phyloP scores from a whole-genome alignment of 306 rosid species.

The Carpinus viminea region DNA sequence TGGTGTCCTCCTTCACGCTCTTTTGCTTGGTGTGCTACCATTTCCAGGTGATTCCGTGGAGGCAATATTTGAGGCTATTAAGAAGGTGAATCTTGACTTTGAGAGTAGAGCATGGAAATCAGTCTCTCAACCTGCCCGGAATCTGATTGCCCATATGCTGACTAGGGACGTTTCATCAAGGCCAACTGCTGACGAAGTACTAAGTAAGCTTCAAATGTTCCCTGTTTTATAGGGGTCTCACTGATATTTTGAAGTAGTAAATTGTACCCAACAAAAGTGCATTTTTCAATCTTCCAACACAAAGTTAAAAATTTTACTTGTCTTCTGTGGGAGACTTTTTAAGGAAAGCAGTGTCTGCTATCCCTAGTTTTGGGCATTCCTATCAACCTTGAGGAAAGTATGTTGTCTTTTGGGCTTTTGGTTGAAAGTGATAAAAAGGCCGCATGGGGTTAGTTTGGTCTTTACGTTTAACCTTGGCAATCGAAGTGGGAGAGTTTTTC shows the following conservation, averaged over 20 bases:
- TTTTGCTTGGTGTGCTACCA: constrained; percentile 83
- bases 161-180: constrained; percentile 86
- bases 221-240: not conserved
- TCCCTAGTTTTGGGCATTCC: no score
- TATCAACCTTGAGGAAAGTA: not conserved
- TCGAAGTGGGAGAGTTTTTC: not conserved
- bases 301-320: not conserved
- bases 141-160: constrained; percentile 91
- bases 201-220: constrained; percentile 58
- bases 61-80: constrained; percentile 87
- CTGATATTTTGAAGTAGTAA: not conserved
- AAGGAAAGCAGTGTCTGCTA: no score
- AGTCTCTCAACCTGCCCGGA: constrained; percentile 82
- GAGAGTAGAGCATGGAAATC: constrained; percentile 76
- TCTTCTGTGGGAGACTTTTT: not conserved
- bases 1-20: constrained; percentile 86
- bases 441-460: not conserved
- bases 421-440: not conserved
- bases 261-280: not conserved
- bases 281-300: not conserved
- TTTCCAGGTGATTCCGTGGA: constrained; percentile 87
- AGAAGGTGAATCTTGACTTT: constrained; percentile 69
- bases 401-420: not conserved
- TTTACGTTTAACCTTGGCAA: not conserved
- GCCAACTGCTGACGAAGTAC: constrained; percentile 92